Conservation (phyloP, 1,284 basidiomycete genomes). For the Vanrija humicola region DNA sequence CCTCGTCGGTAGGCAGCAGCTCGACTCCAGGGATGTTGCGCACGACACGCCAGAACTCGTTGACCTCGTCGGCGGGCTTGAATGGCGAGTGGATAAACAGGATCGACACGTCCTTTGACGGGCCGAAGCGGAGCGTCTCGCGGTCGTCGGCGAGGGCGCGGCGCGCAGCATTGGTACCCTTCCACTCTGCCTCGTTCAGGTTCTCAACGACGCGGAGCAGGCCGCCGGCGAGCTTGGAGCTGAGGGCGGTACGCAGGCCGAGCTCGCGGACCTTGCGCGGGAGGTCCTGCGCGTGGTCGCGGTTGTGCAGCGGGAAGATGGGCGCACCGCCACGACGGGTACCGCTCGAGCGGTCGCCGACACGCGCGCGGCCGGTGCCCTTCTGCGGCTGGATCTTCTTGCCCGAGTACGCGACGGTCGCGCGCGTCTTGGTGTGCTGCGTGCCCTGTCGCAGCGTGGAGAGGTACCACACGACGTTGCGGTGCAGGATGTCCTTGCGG, state of each 20-base stretch:
- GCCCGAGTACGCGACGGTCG: slow-evolving; percentile 83
- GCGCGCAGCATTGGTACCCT: slow-evolving; percentile 33
- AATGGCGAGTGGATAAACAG: slow-evolving; percentile 43
- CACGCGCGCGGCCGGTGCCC: slow-evolving; percentile 80
- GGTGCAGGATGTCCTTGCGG: slow-evolving; percentile 86
- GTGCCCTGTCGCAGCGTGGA: slow-evolving; percentile 71
- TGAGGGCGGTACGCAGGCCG: slow-evolving; percentile 86
- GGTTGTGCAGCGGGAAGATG: slow-evolving; percentile 82
- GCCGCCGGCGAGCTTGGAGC: slow-evolving; percentile 70
- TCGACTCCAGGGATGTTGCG: slow-evolving; percentile 58
- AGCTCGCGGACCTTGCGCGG: slow-evolving; percentile 86
- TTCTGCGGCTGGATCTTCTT: slow-evolving; percentile 88
- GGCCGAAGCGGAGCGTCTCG: slow-evolving; percentile 38
- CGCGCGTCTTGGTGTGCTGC: slow-evolving; percentile 73
- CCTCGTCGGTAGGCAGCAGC: slow-evolving; percentile 60
- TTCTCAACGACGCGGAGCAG: slow-evolving; percentile 68
- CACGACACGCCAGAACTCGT: slow-evolving; percentile 20
- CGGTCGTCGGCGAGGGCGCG: slow-evolving; percentile 29
- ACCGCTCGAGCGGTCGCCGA: slow-evolving; percentile 83
- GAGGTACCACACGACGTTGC: slow-evolving; percentile 84
- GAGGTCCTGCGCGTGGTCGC: slow-evolving; percentile 85
- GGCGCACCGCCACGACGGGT: slow-evolving; percentile 89
- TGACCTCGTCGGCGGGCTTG: slow-evolving; percentile 19
- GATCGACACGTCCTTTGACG: slow-evolving; percentile 32
- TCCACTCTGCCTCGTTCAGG: slow-evolving; percentile 58